Evolutionary conservation across 1,284 basidiomycete species (phyloP), one percentile per base, ranked within the genome.

Genomic region (Trametes polyzona): DNA sequence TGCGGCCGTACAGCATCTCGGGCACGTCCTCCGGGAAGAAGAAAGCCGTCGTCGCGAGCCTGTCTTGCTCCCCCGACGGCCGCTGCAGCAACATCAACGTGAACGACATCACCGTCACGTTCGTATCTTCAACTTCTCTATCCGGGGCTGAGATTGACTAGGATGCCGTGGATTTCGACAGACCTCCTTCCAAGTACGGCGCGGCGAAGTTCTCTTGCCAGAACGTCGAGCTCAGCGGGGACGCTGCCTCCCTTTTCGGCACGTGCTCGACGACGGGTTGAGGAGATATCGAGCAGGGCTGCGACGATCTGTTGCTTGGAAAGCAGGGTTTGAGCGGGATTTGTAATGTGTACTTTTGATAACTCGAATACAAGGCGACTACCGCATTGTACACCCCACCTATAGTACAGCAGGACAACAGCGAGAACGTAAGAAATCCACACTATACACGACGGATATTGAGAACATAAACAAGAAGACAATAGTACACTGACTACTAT

Each of bases 51-150:
- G 85, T 87, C 3, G 85, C 83, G 4, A 75, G 75, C 9, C 71
- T 88, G 35, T 71, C 75, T 26, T 88, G 86, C 68, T 87, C 84
- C 21, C 78, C 82, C 5, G 77, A 78, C 65, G 67, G 62, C 9
- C 66, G 69, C 24, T 86, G 83, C 73, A 76, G 65, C 33, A 67
- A 82, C 52, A 75, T 86, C 62, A 80, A 77, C 52, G 77, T 84
- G 11, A 77, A 80, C 57, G 70, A 79, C 47, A 62, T 84, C 24
- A 66, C 63, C 10, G 73, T 83, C 8, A 55, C 63, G 73, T 74
- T 41, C 29, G 73, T 69, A 23, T 19, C 16, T 17, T 10, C n/a
- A 14, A 4, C 26, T 16, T 53, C 17, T 47, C 21, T 26, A 10
- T 27, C 4, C n/a, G 7, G 8, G 24, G 4, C 39, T 9, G 5